A percentile compares a stretch with the other conserved stretches of the same genome.
phyloP scores from a whole-genome alignment of 169 alveolate genomes.

The Plasmodium coatneyi region DNA sequence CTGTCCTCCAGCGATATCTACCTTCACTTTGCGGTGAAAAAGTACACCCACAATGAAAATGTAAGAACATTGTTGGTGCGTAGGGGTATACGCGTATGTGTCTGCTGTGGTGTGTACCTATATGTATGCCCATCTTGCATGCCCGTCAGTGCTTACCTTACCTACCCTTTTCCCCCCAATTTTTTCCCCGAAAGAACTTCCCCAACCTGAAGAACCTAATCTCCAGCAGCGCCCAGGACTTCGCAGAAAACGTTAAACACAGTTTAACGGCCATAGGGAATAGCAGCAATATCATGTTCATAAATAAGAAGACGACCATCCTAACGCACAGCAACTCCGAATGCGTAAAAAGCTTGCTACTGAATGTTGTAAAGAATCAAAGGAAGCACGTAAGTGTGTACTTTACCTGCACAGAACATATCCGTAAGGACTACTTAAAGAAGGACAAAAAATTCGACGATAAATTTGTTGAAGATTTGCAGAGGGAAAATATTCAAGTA shows the following conservation, averaged over 20 bases:
- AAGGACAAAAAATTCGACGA: slow-evolving; percentile 60
- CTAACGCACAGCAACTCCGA: slow-evolving; percentile 63
- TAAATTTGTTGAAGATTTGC: slow-evolving; percentile 38
- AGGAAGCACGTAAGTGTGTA: slow-evolving; percentile 43
- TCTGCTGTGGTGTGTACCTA: background rate
- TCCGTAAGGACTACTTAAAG: slow-evolving; percentile 13
- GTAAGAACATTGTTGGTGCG: background rate
- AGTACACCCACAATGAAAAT: slow-evolving; percentile 64
- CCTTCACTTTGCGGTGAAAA: slow-evolving; percentile 63
- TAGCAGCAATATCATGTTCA: slow-evolving; percentile 39
- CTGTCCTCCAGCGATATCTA: slow-evolving; percentile 57
- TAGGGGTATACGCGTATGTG: background rate
- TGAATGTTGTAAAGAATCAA: slow-evolving; percentile 42
- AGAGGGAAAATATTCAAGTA: slow-evolving; percentile 39
- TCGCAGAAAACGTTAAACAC: slow-evolving; percentile 23
- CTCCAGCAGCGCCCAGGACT: slow-evolving; percentile 25
- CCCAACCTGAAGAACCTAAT: slow-evolving; percentile 10
- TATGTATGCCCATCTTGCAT: background rate
- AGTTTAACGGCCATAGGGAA: slow-evolving; percentile 34
- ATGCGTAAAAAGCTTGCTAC: slow-evolving; percentile 53
- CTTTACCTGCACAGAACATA: slow-evolving; percentile 37
- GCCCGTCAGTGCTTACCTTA: background rate
- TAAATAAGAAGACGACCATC: slow-evolving; percentile 24
- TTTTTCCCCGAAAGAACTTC: slow-evolving; percentile 18
- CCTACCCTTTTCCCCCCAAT: slow-evolving; percentile 2